Conservation (phyloP, 768 basidiomycete genomes). For the Trametes meyenii region DNA sequence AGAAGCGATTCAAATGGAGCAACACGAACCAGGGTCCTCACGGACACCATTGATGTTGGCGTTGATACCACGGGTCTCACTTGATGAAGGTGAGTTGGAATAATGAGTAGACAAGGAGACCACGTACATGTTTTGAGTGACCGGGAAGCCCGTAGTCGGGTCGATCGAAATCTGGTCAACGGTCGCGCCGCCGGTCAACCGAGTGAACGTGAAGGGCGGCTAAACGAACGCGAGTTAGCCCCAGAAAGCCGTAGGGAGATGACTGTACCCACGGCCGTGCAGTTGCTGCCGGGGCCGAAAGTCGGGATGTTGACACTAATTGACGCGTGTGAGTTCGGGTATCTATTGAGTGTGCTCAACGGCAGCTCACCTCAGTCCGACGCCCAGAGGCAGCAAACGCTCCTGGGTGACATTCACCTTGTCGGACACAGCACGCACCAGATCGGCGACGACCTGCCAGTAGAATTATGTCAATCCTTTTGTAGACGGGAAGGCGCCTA, state of each 20-base stretch:
- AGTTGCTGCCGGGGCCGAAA: constrained; percentile 31
- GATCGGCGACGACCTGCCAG: constrained; percentile 23
- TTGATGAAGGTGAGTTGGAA: not conserved
- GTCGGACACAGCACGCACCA: constrained; percentile 33
- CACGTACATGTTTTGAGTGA: constrained; percentile 29
- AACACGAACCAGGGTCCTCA: constrained; percentile 29
- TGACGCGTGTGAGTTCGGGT: not conserved
- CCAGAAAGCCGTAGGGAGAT: not conserved
- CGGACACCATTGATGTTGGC: constrained; percentile 29
- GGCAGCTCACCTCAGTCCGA: constrained; percentile 32
- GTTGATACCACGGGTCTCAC: constrained; percentile 31
- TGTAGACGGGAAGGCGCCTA: not conserved
- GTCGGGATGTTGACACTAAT: constrained; percentile 31
- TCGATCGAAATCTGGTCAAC: constrained; percentile 31
- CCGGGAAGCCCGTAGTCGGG: constrained; percentile 32
- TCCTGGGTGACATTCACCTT: constrained; percentile 28
- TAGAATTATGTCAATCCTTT: not conserved
- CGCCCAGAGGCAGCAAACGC: constrained; percentile 32
- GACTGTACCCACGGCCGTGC: constrained; percentile 23
- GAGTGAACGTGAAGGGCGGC: constrained; percentile 36
- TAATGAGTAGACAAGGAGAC: too few species aligned
- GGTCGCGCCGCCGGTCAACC: constrained; percentile 34
- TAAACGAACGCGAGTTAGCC: not conserved
- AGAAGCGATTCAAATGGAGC: not conserved
- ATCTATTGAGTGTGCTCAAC: not conserved